Evolutionary conservation across 345 rosid species (phyloP).

Genomic region (Lepidium africanum): DNA sequence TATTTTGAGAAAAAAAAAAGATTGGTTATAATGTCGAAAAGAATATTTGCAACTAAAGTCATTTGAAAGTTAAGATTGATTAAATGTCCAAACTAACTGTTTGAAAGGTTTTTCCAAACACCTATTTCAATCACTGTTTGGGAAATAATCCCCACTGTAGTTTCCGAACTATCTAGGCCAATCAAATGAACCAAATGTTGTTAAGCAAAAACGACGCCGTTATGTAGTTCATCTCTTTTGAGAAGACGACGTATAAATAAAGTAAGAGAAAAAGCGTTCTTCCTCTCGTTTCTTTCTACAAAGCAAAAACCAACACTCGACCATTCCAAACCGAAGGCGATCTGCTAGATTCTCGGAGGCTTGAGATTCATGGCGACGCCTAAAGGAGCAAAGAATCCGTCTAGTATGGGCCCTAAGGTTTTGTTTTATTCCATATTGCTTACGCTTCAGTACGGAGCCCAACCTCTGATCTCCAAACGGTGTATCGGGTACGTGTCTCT

Average conservation of each 20-base stretch:
- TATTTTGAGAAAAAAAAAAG: too few species aligned
- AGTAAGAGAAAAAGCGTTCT: background rate
- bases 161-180: too few species aligned
- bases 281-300: background rate
- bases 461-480: slow-evolving; percentile 91
- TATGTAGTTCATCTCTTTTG: background rate
- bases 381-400: slow-evolving; percentile 17
- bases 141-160: too few species aligned
- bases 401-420: slow-evolving; percentile 37
- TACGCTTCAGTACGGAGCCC: slow-evolving; percentile 84
- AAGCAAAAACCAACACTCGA: background rate
- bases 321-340: slow-evolving; percentile 7
- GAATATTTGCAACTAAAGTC: too few species aligned
- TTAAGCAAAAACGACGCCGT: slow-evolving; percentile 12
- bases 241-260: slow-evolving; percentile 4
- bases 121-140: too few species aligned
- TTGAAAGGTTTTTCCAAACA: too few species aligned
- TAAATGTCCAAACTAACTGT: too few species aligned
- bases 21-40: too few species aligned
- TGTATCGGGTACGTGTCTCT: slow-evolving; percentile 50
- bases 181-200: background rate
- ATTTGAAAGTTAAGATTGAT: too few species aligned
- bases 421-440: slow-evolving; percentile 69
- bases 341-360: background rate
- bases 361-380: slow-evolving; percentile 35